phyloP scores from a whole-genome alignment of 495 filamentous ascomycete species.

The Annulohypoxylon maeteangense region DNA sequence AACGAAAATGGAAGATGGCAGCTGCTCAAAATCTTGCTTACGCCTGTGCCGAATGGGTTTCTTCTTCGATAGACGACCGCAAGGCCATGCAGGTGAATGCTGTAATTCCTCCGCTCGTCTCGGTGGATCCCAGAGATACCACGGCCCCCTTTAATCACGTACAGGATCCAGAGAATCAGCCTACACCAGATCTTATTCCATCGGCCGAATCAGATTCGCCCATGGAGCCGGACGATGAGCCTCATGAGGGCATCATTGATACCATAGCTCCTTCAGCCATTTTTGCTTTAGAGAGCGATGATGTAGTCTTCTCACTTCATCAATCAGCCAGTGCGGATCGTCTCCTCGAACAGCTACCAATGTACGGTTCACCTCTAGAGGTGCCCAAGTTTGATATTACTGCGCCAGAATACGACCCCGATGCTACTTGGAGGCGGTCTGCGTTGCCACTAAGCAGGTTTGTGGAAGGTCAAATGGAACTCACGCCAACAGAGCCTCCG shows the following conservation, averaged over 20 bases:
- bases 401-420: conserved; percentile 67
- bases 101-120: conserved; percentile 50
- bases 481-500: conserved; percentile 71
- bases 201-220: conserved; percentile 65
- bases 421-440: conserved; percentile 77
- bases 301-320: conserved; percentile 81
- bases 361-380: conserved; percentile 74
- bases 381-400: conserved; percentile 66
- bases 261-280: conserved; percentile 76
- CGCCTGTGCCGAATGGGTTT: conserved; percentile 83
- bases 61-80: conserved; percentile 68
- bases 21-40: conserved; percentile 79
- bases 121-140: conserved; percentile 43
- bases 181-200: conserved; percentile 77
- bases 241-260: conserved; percentile 53
- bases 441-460: conserved; percentile 89
- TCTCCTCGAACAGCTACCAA: conserved; percentile 84
- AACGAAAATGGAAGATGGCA: conserved; percentile 91
- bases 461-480: conserved; percentile 79
- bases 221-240: conserved; percentile 59
- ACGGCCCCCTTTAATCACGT: conserved; percentile 41
- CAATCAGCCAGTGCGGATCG: conserved; percentile 81
- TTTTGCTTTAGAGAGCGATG: conserved; percentile 82
- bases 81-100: conserved; percentile 73
- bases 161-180: conserved; percentile 53